These are phyloP conservation scores for Vitis hybrid DNA, from an alignment of 177 flowering plant genomes.

Conservation along the genomic window DNA sequence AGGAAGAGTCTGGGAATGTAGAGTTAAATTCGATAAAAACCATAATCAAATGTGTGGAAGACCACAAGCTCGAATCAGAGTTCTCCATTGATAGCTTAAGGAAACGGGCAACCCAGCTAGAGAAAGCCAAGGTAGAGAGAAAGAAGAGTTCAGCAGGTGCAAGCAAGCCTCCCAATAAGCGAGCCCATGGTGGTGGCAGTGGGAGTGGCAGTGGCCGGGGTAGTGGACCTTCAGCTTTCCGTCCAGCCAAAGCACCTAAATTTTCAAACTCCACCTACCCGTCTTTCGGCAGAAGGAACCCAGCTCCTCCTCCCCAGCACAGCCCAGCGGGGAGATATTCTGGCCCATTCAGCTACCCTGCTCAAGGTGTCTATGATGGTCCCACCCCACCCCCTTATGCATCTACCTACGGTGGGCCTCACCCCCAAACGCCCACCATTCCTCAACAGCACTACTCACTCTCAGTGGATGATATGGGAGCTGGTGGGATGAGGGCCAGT, in stretches of 20 bases:
- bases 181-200: constrained; percentile 26
- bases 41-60: constrained; percentile 66
- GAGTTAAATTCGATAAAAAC: constrained; percentile 52
- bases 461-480: constrained; percentile 28
- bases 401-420: constrained; percentile 38
- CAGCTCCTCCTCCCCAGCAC: constrained; percentile 29
- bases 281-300: constrained; percentile 36
- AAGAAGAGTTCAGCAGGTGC: constrained; percentile 32
- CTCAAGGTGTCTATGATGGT: constrained; percentile 39
- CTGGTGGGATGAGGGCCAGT: constrained; percentile 21
- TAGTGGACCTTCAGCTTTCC: constrained; percentile 31
- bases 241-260: constrained; percentile 43
- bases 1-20: constrained; percentile 45
- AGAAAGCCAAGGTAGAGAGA: constrained; percentile 51
- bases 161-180: constrained; percentile 43
- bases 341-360: constrained; percentile 38
- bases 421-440: constrained; percentile 38
- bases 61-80: constrained; percentile 54
- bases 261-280: constrained; percentile 28
- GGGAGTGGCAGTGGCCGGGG: constrained; percentile 26
- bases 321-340: constrained; percentile 37
- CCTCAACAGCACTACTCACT: constrained; percentile 39
- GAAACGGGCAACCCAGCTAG: constrained; percentile 45
- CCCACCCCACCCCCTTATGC: constrained; percentile 29
- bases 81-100: constrained; percentile 45